Percentiles rank a stretch among this genome's conserved stretches.
phyloP scores from a whole-genome alignment of 768 basidiomycete genomes.

The Amanita rubescens region DNA sequence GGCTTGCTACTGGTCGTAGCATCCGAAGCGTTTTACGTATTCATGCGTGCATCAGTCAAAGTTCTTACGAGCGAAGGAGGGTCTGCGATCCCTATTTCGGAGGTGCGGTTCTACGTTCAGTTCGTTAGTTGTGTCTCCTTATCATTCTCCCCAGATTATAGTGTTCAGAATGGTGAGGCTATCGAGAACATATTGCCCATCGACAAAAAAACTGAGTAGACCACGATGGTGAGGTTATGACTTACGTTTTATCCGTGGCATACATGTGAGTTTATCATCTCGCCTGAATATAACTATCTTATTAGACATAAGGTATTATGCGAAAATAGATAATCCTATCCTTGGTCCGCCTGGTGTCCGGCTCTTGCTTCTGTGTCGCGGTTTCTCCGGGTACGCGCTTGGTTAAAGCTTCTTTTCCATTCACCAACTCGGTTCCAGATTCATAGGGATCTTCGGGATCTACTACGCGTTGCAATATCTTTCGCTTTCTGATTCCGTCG shows the following conservation, averaged over 20 bases:
- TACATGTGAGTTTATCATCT: neutral
- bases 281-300: no score
- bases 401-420: no score
- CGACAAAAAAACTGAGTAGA: neutral
- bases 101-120: neutral
- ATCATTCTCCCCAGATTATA: neutral
- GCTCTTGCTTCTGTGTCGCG: conserved; percentile 46
- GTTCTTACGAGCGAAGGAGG: neutral
- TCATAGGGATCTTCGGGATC: conserved; percentile 62
- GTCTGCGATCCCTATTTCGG: neutral
- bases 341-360: conserved; percentile 67
- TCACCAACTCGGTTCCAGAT: no score
- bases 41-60: neutral
- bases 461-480: conserved; percentile 71
- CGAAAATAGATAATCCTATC: conserved; percentile 43
- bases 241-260: neutral
- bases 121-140: conserved; percentile 21
- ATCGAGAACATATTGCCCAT: neutral
- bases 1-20: neutral
- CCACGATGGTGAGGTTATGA: neutral
- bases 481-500: conserved; percentile 70
- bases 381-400: conserved; percentile 45
- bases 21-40: neutral
- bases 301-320: conserved; percentile 25
- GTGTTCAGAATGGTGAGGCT: neutral